Conservation (phyloP, 2,329 filamentous ascomycete genomes). For the Onygenales sp. region DNA sequence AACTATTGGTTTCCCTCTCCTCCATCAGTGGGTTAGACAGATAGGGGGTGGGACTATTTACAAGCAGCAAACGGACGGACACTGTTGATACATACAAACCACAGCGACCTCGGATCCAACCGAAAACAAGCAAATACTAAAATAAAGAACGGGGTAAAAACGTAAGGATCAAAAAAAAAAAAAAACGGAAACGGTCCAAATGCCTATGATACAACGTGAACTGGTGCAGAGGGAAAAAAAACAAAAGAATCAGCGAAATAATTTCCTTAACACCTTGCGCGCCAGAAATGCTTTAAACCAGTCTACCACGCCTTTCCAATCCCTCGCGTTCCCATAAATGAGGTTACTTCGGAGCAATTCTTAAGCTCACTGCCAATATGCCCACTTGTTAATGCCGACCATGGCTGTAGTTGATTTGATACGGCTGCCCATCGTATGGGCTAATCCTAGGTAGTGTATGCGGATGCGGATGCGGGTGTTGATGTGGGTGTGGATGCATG, state of each 20-base stretch:
- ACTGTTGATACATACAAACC: no score
- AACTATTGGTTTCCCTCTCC: neutral
- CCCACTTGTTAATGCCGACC: neutral
- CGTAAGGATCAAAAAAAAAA: no score
- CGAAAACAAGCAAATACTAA: no score
- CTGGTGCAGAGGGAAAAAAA: neutral
- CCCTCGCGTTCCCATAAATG: neutral
- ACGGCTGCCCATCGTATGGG: neutral
- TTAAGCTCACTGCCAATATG: no score
- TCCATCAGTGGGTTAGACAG: no score
- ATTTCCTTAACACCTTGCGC: neutral
- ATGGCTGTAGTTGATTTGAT: slow-evolving; percentile 3
- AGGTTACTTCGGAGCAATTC: neutral
- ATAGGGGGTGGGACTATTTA: no score
- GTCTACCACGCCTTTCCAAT: neutral
- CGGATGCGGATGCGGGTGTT: no score
- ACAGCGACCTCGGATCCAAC: no score
- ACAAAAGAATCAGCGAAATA: neutral
- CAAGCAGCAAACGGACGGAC: no score
- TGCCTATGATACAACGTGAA: neutral
- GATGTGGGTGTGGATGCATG: neutral
- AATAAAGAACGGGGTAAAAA: no score
- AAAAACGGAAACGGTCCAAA: no score
- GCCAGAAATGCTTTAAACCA: neutral
- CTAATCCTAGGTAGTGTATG: neutral